phyloP scores from a whole-genome alignment of 2,329 filamentous ascomycete genomes.

The Monosporascus ibericus region DNA sequence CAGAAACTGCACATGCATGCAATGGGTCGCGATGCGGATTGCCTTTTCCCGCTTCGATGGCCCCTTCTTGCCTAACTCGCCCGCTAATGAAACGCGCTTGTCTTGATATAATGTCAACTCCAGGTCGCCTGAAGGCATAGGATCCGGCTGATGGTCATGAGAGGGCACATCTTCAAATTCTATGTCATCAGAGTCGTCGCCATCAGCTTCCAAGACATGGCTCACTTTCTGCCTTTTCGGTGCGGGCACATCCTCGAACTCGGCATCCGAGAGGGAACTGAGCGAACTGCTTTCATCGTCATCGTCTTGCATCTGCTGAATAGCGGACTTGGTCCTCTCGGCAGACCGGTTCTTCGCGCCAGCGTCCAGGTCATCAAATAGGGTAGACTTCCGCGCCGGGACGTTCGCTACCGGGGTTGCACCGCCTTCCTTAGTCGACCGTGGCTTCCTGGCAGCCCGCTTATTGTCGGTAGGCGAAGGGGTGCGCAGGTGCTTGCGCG shows the following conservation, averaged over 20 bases:
- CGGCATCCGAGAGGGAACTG: constrained; percentile 49
- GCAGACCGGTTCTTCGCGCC: constrained; percentile 36
- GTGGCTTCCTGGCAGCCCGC: constrained; percentile 22
- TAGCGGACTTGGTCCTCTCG: constrained; percentile 34
- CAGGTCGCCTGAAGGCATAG: constrained; percentile 57
- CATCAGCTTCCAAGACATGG: constrained; percentile 29
- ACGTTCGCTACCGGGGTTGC: constrained; percentile 14
- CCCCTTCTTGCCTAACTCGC: constrained; percentile 69
- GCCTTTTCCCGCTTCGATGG: constrained; percentile 78
- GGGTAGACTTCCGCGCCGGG: constrained; percentile 45
- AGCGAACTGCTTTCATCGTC: constrained; percentile 40
- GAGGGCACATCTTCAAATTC: constrained; percentile 54
- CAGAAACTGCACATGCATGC: constrained; percentile 79
- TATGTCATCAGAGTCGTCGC: constrained; percentile 56
- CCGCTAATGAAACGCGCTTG: constrained; percentile 53
- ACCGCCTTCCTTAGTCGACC: constrained; percentile 20
- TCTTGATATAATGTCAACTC: constrained; percentile 64
- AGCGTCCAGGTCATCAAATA: constrained; percentile 57
- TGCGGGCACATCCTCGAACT: constrained; percentile 47
- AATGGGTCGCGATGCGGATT: constrained; percentile 74
- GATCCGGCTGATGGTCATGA: constrained; percentile 34
- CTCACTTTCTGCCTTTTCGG: constrained; percentile 34
- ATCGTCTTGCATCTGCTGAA: constrained; percentile 39
- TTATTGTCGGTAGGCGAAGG: constrained; percentile 30
- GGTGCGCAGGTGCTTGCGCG: constrained; percentile 59